Evolutionary conservation across 1,284 basidiomycete species (phyloP), one percentile per base, ranked within the genome.

Genomic region (Malassezia psittaci): DNA sequence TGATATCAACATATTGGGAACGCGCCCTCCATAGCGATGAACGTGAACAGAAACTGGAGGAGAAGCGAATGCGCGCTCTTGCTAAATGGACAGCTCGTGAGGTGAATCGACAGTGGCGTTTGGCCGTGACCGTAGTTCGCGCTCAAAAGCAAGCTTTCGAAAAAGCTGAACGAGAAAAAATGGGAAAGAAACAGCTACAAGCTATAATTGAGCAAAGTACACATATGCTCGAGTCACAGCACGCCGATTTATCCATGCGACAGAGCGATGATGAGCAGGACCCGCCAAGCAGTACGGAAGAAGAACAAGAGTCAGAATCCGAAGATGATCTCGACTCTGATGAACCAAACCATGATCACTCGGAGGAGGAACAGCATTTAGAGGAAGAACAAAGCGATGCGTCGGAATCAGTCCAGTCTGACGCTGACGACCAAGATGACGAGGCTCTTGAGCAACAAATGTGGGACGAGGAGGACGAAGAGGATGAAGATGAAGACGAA

Each of bases 191-290:
- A 64, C 90, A 94, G 77, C 80, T 96, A 24, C 87, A 90, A 73
- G 87, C 85, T 3, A 89, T 96, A 63, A 78, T 96, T 37, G 83
- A 90, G 74, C 85, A 93, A 68, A 93, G 89, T 40, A 87, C 87
- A 0, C 84, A 86, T 50, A 83, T 94, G 64, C 78, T 96, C 55
- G 85, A 87, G 68, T 85, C 86, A 7, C 90, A 67, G 52, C 74
- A 60, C 33, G 52, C 63, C 11, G 72, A 71, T 15, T 63, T 51
- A 48, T 69, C 64, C 2, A 67, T 69, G 10, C 59, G 66, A 11
- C 63, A 62, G 4, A 48, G 47, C 32, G 71, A 69, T 21, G 66
- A 48, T 37, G 44, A 34, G 8, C 48, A 47, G 11, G 63, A 60
- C 29, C 57, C 53, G 39, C 51, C 52, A 3, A 15, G 29, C 12